Conservation (phyloP, 1,284 basidiomycete species). For the Ustilago xerochloae region DNA sequence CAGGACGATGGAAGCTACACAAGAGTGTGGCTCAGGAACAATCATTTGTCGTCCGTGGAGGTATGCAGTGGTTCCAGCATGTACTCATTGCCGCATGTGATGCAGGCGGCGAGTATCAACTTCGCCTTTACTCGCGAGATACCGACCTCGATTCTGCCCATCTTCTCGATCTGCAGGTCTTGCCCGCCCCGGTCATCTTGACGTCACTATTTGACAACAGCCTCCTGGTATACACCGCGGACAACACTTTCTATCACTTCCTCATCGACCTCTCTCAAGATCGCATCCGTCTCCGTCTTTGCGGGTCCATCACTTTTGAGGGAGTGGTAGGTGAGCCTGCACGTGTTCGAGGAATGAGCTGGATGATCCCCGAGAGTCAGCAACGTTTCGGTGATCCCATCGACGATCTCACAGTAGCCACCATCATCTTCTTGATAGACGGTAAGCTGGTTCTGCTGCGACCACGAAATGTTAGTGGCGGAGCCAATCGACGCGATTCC, state of each 20-base stretch:
- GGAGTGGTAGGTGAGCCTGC: constrained; percentile 88
- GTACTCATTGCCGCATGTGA: constrained; percentile 86
- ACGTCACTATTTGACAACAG: constrained; percentile 91
- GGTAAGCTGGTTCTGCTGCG: constrained; percentile 87
- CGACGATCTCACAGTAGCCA: constrained; percentile 91
- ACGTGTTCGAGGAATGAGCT: constrained; percentile 89
- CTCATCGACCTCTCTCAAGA: constrained; percentile 86
- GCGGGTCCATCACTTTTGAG: constrained; percentile 93
- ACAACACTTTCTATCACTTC: constrained; percentile 94
- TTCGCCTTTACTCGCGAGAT: constrained; percentile 95
- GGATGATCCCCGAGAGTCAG: constrained; percentile 93
- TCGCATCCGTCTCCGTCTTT: constrained; percentile 82
- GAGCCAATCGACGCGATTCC: background rate
- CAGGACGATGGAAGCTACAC: constrained; percentile 95
- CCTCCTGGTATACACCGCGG: constrained; percentile 94
- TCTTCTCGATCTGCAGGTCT: constrained; percentile 83
- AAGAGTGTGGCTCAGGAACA: constrained; percentile 86
- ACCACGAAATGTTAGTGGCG: constrained; percentile 58
- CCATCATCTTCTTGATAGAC: constrained; percentile 94
- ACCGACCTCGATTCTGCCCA: constrained; percentile 86
- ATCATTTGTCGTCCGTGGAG: constrained; percentile 87
- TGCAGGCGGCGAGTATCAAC: constrained; percentile 65
- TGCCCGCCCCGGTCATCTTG: constrained; percentile 72
- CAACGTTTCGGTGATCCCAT: constrained; percentile 94
- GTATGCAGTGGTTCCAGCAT: constrained; percentile 96